Conservation (phyloP, 2,329 filamentous ascomycete genomes). For the Paecilomyces dactylethromorphus region DNA sequence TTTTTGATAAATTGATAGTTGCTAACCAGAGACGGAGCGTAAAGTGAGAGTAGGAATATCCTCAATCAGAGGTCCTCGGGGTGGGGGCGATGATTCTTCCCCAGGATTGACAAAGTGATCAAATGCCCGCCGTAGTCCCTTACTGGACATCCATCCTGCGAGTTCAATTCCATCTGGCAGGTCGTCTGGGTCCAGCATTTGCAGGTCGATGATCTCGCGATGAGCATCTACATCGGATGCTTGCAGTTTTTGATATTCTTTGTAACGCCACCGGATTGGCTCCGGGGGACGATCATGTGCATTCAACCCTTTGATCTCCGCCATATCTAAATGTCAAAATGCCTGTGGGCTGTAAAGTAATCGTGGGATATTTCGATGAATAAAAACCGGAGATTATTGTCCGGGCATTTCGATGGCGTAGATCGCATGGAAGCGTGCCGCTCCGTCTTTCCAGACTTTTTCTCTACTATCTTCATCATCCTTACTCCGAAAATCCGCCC, state of each 20-base stretch:
- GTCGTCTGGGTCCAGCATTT: constrained; percentile 28
- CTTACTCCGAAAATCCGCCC: neutral
- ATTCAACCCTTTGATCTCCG: constrained; percentile 49
- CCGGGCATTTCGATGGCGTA: neutral
- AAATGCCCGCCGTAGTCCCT: constrained; percentile 23
- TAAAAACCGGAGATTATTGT: neutral
- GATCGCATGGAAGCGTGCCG: neutral
- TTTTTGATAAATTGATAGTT: constrained; percentile 2
- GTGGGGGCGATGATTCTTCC: constrained; percentile 4
- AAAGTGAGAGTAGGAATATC: constrained; percentile 31
- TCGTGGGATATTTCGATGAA: neutral
- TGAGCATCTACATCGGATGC: constrained; percentile 46
- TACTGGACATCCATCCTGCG: constrained; percentile 20
- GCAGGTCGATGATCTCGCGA: constrained; percentile 52
- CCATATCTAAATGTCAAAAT: constrained; percentile 13
- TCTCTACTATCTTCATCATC: too few species aligned
- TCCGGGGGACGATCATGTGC: constrained; percentile 73
- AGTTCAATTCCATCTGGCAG: constrained; percentile 20
- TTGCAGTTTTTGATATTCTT: constrained; percentile 61
- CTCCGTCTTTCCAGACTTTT: too few species aligned
- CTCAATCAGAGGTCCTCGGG: constrained; percentile 12
- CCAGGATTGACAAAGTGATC: constrained; percentile 20
- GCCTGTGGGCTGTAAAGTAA: neutral
- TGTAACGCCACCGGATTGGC: constrained; percentile 65
- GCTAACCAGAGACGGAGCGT: constrained; percentile 30